These are phyloP conservation scores for Coniferiporia weirii DNA, from an alignment of 1,284 basidiomycete genomes.

Conservation along the genomic window DNA sequence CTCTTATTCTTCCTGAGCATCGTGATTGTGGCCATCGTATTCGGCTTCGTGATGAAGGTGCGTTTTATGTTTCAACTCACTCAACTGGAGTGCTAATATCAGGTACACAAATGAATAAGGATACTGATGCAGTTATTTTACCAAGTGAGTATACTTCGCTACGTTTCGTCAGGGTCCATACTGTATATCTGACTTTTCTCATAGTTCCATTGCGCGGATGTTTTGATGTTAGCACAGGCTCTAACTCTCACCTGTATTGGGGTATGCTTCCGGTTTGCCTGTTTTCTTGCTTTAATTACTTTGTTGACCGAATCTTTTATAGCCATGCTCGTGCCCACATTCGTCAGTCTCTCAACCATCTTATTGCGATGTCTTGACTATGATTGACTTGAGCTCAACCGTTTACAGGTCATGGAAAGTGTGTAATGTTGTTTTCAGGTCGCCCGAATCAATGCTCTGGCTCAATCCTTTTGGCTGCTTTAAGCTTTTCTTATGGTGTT, in stretches of 20 bases:
- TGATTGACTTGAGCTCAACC: not conserved
- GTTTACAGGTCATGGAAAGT: slow-evolving; percentile 12
- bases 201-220: slow-evolving; percentile 12
- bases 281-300: not conserved
- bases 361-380: not conserved
- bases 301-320: not conserved
- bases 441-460: not conserved
- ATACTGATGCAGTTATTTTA: slow-evolving; percentile 8
- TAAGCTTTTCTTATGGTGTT: slow-evolving; percentile 11
- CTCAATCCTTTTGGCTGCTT: too few species aligned
- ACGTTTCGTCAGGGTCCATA: not conserved
- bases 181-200: not conserved
- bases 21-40: slow-evolving; percentile 1
- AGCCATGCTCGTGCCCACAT: slow-evolving; percentile 16
- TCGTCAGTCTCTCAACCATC: slow-evolving; percentile 4
- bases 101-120: not conserved
- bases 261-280: not conserved
- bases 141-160: not conserved
- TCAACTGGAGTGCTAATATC: not conserved
- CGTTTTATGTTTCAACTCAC: not conserved
- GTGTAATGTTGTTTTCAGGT: not conserved
- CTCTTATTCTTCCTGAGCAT: slow-evolving; percentile 5
- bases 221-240: slow-evolving; percentile 12
- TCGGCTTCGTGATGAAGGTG: slow-evolving; percentile 15
- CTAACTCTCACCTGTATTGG: slow-evolving; percentile 14